Evolutionary conservation across 257 asterid genomes (phyloP).

Genomic region (Mitragyna speciosa): DNA sequence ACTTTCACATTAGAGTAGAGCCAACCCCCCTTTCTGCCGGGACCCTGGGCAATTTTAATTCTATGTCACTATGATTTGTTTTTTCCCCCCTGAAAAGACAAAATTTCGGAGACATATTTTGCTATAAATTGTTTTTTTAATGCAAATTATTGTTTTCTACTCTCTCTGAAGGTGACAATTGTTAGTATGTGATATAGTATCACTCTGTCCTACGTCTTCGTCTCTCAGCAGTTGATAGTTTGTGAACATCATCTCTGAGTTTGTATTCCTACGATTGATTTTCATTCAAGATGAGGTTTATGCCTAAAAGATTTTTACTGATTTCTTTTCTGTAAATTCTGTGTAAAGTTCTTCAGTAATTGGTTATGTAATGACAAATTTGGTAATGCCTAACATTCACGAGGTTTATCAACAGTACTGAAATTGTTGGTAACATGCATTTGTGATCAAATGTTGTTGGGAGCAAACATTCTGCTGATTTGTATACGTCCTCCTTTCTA

Average conservation of each 20-base stretch:
- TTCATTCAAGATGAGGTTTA: background rate
- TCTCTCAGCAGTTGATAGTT: background rate
- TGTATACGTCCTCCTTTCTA: conserved; percentile 27
- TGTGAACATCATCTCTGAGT: background rate
- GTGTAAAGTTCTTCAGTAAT: background rate
- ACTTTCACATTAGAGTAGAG: background rate
- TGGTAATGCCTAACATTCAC: background rate
- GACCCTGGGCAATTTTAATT: no score
- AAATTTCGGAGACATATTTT: background rate
- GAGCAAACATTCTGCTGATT: conserved; percentile 10
- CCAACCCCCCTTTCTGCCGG: no score
- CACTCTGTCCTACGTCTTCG: background rate
- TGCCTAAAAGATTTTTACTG: no score
- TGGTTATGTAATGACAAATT: background rate
- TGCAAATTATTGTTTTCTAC: background rate
- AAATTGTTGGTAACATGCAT: background rate
- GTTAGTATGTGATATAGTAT: background rate
- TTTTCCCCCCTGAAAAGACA: background rate
- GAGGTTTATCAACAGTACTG: no score
- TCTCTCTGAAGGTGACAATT: background rate
- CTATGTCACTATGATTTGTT: background rate
- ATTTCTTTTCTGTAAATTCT: background rate
- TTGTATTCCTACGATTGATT: background rate
- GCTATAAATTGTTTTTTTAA: background rate
- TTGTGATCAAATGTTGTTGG: background rate